Evolutionary conservation across 164 flowering plant genomes (phyloP).

Genomic region (Vitis labrusca): DNA sequence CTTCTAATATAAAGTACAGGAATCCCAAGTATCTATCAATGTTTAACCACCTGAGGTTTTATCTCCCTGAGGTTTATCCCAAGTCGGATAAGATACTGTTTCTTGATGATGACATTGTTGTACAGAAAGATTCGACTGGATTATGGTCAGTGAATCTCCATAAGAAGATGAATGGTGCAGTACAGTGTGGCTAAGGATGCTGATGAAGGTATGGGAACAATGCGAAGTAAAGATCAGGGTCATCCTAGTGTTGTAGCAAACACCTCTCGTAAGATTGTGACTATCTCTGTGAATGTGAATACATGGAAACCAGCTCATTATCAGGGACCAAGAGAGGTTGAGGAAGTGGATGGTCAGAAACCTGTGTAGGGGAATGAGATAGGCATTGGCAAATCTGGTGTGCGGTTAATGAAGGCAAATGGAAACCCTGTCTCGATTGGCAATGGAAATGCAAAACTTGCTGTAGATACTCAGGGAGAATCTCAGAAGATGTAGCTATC

Average conservation of each 20-base stretch:
- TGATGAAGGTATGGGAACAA: slow-evolving; percentile 27
- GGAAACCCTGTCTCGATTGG: slow-evolving; percentile 22
- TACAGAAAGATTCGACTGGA: no score
- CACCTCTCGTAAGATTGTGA: slow-evolving; percentile 53
- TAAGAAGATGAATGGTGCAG: slow-evolving; percentile 22
- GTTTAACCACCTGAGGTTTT: no score
- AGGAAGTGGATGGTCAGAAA: slow-evolving; percentile 30
- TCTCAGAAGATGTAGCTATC: slow-evolving; percentile 37
- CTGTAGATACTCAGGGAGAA: slow-evolving; percentile 26
- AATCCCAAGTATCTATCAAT: no score
- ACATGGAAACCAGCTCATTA: slow-evolving; percentile 65
- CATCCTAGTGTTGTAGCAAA: slow-evolving; percentile 32
- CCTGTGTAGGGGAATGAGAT: slow-evolving; percentile 30
- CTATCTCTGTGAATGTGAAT: slow-evolving; percentile 61
- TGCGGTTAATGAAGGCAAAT: slow-evolving; percentile 35
- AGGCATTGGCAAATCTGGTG: slow-evolving; percentile 26
- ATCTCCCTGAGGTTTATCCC: no score
- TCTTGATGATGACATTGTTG: no score
- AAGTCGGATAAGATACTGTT: no score
- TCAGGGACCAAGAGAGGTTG: slow-evolving; percentile 36
- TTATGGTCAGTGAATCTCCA: no score
- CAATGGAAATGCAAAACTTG: slow-evolving; percentile 50
- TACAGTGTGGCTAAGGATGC: slow-evolving; percentile 44
- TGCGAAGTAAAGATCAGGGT: slow-evolving; percentile 41
- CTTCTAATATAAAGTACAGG: no score